These are phyloP conservation scores for Cudoniella acicularis DNA, from an alignment of 495 filamentous ascomycete species.

Conservation along the genomic window DNA sequence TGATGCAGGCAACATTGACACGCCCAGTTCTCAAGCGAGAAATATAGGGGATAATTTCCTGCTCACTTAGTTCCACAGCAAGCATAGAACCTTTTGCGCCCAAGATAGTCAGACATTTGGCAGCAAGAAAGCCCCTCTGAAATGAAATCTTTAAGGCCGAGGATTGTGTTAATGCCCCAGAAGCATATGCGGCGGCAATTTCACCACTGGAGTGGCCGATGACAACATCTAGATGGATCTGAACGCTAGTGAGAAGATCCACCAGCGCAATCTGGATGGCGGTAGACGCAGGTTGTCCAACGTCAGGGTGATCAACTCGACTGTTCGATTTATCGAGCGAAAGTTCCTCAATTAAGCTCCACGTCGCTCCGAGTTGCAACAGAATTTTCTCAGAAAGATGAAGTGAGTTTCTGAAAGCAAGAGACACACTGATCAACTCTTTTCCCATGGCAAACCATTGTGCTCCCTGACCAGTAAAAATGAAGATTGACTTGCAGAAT, in stretches of 20 bases:
- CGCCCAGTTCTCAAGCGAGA: conserved; percentile 14
- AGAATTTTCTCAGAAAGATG: conserved; percentile 33
- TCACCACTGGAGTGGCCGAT: conserved; percentile 64
- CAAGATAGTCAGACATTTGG: not conserved
- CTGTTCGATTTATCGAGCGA: conserved; percentile 18
- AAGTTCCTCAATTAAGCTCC: conserved; percentile 43
- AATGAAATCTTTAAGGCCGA: conserved; percentile 50
- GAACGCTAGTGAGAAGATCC: conserved; percentile 49
- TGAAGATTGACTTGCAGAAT: conserved; percentile 16
- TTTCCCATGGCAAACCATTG: conserved; percentile 58
- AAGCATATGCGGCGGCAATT: conserved; percentile 49
- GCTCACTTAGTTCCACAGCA: conserved; percentile 43
- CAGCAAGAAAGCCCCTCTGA: conserved; percentile 30
- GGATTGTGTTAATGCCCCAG: conserved; percentile 44
- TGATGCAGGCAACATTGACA: conserved; percentile 43
- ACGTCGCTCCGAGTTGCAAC: conserved; percentile 29
- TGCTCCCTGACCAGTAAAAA: conserved; percentile 12
- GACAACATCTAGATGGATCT: conserved; percentile 48
- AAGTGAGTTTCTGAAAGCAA: conserved; percentile 33
- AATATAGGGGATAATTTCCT: conserved; percentile 34
- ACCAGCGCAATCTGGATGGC: conserved; percentile 50
- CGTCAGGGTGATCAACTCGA: conserved; percentile 38
- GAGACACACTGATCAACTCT: conserved; percentile 44
- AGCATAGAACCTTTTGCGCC: conserved; percentile 39
- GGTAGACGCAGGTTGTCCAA: conserved; percentile 48